phyloP scores from a whole-genome alignment of 805 yeast genomes.

The Cyberlindnera suaveolens region DNA sequence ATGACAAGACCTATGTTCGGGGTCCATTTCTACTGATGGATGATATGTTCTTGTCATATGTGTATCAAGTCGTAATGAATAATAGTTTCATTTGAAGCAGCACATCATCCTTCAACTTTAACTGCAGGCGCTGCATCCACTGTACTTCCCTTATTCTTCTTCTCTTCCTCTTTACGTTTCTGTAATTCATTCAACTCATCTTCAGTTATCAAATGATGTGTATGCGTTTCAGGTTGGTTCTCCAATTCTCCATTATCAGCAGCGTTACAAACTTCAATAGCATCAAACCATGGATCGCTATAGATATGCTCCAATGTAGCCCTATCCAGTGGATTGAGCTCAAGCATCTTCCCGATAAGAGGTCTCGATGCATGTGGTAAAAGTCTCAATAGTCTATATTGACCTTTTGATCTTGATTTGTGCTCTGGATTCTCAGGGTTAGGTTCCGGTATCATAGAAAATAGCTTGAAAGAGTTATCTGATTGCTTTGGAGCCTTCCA shows the following conservation, averaged over 20 bases:
- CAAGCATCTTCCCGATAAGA: conserved; percentile 61
- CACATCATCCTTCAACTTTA: conserved; percentile 14
- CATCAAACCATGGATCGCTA: conserved; percentile 48
- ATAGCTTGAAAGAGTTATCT: conserved; percentile 72
- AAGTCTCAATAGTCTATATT: conserved; percentile 62
- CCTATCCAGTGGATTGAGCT: conserved; percentile 51
- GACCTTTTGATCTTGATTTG: conserved; percentile 51
- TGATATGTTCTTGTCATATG: too few relatives aligned
- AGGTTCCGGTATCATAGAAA: conserved; percentile 37
- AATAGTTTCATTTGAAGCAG: background rate
- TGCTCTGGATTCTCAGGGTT: conserved; percentile 24
- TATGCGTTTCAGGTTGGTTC: conserved; percentile 36
- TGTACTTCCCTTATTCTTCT: conserved; percentile 23
- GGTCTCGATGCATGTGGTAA: conserved; percentile 63
- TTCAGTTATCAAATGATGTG: conserved; percentile 64
- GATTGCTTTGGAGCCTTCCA: conserved; percentile 87
- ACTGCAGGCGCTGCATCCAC: conserved; percentile 9
- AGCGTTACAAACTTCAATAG: conserved; percentile 48
- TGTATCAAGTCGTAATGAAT: background rate
- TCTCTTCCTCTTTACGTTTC: conserved; percentile 28
- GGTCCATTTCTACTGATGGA: too few relatives aligned
- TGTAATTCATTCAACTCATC: conserved; percentile 45
- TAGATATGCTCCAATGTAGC: conserved; percentile 51
- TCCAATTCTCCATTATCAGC: conserved; percentile 22
- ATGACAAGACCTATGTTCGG: too few relatives aligned